Evolutionary conservation across 768 basidiomycete genomes (phyloP), one percentile per base, ranked within the genome.

Genomic region (Scleroderma bovista): DNA sequence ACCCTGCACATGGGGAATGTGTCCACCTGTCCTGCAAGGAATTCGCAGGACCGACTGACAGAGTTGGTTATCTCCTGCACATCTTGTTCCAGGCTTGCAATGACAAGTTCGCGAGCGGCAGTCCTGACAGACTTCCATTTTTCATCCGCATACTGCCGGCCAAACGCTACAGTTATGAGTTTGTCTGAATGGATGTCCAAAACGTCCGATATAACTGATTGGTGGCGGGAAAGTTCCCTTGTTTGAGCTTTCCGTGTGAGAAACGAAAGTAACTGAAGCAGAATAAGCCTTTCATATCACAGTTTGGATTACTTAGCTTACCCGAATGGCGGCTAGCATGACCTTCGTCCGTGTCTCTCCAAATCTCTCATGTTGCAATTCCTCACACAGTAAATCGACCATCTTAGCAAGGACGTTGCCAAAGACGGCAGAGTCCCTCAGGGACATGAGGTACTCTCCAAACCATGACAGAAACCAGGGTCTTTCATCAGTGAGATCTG

Each of bases 281-380:
- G 1, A 51, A 23, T 24, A n/a, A 56, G 55, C 44, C 42, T 29
- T 4, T 19, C 47, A 53, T 22, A 33, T 48, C 16, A 23, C 38
- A 41, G 33, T 8, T 52, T 47, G 36, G 36, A 33, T 8, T 3
- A 10, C 9, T 20, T 10, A 20, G 71, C 86, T 69, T 61, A 92
- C 93, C 56, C 76, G 73, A 40, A 81, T 68, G 3, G 84, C 84
- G 26, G 77, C 70, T 23, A 72, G 61, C 68, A 92, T 79, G 16
- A 83, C 77, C 20, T 69, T 67, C 1, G 88, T 81, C 15, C 85
- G 77, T 19, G 78, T 68, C 22, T 73, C 69, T 44, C 72, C 66
- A 60, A 88, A 86, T 3, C 87, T 77, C 50, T 83, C 79, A 55
- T 92, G 88, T 60, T 93, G 92, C 17, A 88, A 66, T 55, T 89